Evolutionary conservation across 176 grass and related monocot genomes (phyloP).

Genomic region (Alloteropsis semialata): DNA sequence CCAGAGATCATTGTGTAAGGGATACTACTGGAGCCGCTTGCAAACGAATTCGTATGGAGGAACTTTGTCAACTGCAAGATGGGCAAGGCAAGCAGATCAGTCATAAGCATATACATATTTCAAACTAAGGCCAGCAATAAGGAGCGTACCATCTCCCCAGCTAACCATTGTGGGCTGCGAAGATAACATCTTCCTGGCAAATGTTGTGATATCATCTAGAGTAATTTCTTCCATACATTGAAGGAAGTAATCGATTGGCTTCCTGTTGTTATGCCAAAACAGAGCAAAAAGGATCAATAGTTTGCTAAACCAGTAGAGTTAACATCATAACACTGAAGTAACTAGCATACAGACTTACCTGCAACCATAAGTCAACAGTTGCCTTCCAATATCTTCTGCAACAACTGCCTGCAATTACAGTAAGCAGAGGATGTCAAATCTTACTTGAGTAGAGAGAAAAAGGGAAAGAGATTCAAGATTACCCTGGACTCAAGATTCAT

Average conservation of each 20-base stretch:
- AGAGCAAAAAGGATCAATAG: neutral
- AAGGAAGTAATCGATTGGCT: conserved; percentile 77
- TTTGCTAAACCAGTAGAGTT: neutral
- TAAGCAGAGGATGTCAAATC: conserved; percentile 11
- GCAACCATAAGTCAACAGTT: conserved; percentile 75
- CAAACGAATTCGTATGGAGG: conserved; percentile 42
- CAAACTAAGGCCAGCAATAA: neutral
- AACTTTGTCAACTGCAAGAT: conserved; percentile 43
- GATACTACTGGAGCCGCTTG: conserved; percentile 16
- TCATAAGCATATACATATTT: neutral
- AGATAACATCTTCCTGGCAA: conserved; percentile 67
- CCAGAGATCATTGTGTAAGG: neutral
- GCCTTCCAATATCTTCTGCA: conserved; percentile 87
- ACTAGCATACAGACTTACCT: conserved; percentile 46
- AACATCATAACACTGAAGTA: neutral
- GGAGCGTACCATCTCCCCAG: conserved; percentile 67
- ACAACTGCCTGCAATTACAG: conserved; percentile 53
- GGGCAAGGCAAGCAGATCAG: conserved; percentile 17
- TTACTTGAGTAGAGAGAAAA: neutral
- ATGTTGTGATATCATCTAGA: conserved; percentile 57
- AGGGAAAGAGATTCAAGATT: neutral
- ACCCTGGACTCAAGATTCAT: conserved; percentile 92
- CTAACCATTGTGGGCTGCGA: conserved; percentile 76
- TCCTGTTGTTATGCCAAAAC: conserved; percentile 41
- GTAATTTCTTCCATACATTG: conserved; percentile 63